Evolutionary conservation across 2,329 filamentous ascomycete species (phyloP), one percentile per base, ranked within the genome.

Genomic region (Diaporthe sp.): DNA sequence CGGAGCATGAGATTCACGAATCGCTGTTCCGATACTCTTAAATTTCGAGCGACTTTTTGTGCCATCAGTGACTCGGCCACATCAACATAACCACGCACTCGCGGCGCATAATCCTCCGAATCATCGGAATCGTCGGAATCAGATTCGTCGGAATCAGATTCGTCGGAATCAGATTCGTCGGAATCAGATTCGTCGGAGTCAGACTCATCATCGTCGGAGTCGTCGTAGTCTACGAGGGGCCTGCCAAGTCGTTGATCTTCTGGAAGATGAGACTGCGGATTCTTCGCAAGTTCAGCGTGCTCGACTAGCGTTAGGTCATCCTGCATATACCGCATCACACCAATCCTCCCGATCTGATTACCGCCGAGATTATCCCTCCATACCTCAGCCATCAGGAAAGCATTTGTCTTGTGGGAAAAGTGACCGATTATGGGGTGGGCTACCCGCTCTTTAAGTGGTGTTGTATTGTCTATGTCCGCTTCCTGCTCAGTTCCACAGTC

Each of bases 21-120:
- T 54, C 64, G 30, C 45, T 68, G 64, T 68, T 68, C 33, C 1
- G 64, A 40, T n/a, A 68, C 64, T 38, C 64, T 28, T n/a, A 28
- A 52, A 25, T 28, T 25, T 25, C 38, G 45, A 15, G 5, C 45
- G n/a, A 40, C 30, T 1, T 33, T 13, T 28, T 40, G 45, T 22
- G 33, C 30, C n/a, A 68, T 4, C 19, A 68, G n/a, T 1, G 45
- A 54, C 5, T 68, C 33, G 30, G 64, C 61, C 22, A 67, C 42
- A 19, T 67, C 61, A 33, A 67, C 15, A 38, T 47, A 71, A 8
- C 55, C 57, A 38, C 69, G 68, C 25, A 47, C 8, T 22, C 22
- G 33, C 28, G 25, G 38, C 9, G 55, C 54, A 5, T 40, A 19
- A 19, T 45, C 68, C 28, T 28, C 19, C 12, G 40, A 9, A 22